Evolutionary conservation across 2,329 filamentous ascomycete species (phyloP).

Genomic region (Clarireedia paspali): DNA sequence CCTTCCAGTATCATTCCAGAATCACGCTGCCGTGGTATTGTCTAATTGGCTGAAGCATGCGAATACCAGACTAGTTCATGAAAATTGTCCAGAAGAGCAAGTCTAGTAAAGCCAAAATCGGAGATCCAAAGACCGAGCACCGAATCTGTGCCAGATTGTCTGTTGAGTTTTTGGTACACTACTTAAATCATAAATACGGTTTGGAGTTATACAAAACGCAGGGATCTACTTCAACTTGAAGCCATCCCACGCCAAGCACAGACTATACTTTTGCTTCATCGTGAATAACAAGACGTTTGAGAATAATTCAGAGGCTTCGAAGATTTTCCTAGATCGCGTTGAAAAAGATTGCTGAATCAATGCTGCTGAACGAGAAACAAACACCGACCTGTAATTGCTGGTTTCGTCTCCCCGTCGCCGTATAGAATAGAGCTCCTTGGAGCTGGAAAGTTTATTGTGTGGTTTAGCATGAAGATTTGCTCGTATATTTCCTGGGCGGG

Average conservation of each 20-base stretch:
- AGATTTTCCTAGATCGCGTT: background rate
- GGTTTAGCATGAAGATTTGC: too few relatives aligned
- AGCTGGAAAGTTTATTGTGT: too few relatives aligned
- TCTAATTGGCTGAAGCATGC: background rate
- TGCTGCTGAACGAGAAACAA: background rate
- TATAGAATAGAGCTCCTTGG: too few relatives aligned
- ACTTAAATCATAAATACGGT: background rate
- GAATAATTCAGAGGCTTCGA: background rate
- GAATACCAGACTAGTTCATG: background rate
- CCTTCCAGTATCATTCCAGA: too few relatives aligned
- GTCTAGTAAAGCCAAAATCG: background rate
- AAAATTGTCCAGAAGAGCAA: background rate
- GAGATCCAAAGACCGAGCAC: conserved; percentile 3
- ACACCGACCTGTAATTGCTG: too few relatives aligned
- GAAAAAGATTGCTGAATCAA: background rate
- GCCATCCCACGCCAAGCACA: background rate
- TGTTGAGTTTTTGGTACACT: background rate
- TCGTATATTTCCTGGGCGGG: too few relatives aligned
- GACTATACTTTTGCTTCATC: background rate
- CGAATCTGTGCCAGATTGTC: background rate
- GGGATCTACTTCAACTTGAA: background rate
- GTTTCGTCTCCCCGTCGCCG: too few relatives aligned
- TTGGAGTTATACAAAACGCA: background rate
- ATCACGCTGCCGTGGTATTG: too few relatives aligned
- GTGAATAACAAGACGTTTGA: background rate